Evolutionary conservation across 1,284 basidiomycete species (phyloP).

Genomic region (Ustilago xerochloae): DNA sequence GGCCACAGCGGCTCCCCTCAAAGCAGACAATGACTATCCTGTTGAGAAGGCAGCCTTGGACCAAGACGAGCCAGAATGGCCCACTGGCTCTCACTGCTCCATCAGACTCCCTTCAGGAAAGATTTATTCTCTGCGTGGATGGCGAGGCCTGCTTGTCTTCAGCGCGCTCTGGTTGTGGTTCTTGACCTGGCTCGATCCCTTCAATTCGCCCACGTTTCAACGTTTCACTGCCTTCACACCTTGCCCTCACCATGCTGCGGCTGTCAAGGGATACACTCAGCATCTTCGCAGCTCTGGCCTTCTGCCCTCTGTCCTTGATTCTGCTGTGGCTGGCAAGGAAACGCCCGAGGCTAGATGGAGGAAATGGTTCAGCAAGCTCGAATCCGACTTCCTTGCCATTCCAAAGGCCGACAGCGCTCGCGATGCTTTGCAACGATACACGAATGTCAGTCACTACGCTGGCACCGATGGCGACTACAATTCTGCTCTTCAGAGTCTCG

Average conservation of each 20-base stretch:
- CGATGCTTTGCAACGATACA: slow-evolving; percentile 54
- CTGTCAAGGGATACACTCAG: slow-evolving; percentile 16
- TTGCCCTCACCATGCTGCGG: slow-evolving; percentile 6
- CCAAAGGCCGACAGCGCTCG: slow-evolving; percentile 46
- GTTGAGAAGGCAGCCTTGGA: not conserved
- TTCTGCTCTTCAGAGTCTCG: slow-evolving; percentile 47
- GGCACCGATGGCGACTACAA: slow-evolving; percentile 53
- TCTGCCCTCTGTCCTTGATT: not conserved
- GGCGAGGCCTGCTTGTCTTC: not conserved
- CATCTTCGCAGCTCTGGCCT: slow-evolving; percentile 12
- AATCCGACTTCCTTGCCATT: slow-evolving; percentile 43
- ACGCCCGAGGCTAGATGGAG: slow-evolving; percentile 26
- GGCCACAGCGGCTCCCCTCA: slow-evolving; percentile 17
- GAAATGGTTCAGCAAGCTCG: slow-evolving; percentile 38
- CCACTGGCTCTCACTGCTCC: too few relatives aligned
- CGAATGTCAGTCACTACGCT: slow-evolving; percentile 56
- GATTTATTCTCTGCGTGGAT: not conserved
- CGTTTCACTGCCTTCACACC: not conserved
- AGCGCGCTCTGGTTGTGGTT: not conserved
- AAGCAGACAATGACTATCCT: slow-evolving; percentile 2
- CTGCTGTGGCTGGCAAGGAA: not conserved
- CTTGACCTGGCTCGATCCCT: not conserved
- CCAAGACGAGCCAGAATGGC: too few relatives aligned
- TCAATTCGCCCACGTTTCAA: not conserved
- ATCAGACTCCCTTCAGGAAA: not conserved